Base-by-base conservation (phyloP, 2,329 filamentous ascomycete species). In the Cladophialophora chaetospira region DNA sequence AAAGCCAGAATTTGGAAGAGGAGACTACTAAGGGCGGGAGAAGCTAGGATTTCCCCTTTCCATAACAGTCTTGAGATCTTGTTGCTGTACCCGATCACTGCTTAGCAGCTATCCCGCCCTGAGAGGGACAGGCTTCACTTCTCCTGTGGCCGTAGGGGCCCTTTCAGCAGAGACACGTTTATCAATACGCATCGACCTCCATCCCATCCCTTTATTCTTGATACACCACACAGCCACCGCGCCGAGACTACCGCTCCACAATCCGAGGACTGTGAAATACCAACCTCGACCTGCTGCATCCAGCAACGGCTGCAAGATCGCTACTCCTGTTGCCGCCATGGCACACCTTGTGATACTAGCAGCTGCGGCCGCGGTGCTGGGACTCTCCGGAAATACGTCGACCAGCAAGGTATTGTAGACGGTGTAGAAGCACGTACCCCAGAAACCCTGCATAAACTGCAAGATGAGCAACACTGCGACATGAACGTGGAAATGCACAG, bases 341-440 rank as follows among this genome's bases (percentile, higher is more conserved):
- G 69, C 58, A 55, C 72, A 75, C 13, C 73, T 66, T 51, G 70
- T 69, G 51, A 75, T 55, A 46, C 72, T 75, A 47, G 70, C 71
- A 15, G 72, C 66, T 2, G 73, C 72, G 1, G 70, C 72, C 1
- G 71, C 73, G 51, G 71, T 72, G 15, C 72, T 71, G 36, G 68
- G 68, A 1, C 65, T 65, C 4, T 69, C 67, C 1, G 71, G 70
- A 40, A 73, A 71, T 6, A 71, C 63, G 44, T 75, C 73, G 13
- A 75, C 71, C 13, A 75, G 61, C 21, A 75, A 63, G 0, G 71
- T 68, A 28, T 67, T 72, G 60, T 69, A 73, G 51, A 70, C 67
- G 6, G 66, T 73, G 51, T 70, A 71, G 48, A 70, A 68, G 3
- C 67, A 67, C 1, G 71, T 73, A 2, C 69, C 64, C 15, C 66